Evolutionary conservation across 2,329 filamentous ascomycete genomes (phyloP).

Genomic region (Falciphora oryzae): DNA sequence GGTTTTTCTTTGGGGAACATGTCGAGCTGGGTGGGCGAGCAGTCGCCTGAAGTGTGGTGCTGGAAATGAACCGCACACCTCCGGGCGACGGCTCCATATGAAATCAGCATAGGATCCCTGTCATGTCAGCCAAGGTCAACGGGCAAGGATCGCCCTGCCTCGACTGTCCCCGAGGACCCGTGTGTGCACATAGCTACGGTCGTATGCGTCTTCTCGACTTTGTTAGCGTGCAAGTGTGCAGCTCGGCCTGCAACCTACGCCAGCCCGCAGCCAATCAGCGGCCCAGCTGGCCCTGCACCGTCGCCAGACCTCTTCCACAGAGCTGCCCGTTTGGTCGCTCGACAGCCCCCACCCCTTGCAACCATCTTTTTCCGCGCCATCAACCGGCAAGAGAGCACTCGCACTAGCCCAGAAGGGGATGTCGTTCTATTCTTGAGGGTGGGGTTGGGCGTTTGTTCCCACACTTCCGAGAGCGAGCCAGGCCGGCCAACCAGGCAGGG

Average conservation of each 20-base stretch:
- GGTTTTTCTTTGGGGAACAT: no score
- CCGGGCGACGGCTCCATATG: conserved; percentile 1
- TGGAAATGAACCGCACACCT: conserved; percentile 4
- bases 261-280: neutral
- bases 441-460: conserved; percentile 6
- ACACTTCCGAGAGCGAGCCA: conserved; percentile 3
- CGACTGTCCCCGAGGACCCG: no score
- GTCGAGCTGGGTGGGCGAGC: no score
- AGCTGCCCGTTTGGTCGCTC: conserved; percentile 9
- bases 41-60: conserved; percentile 6
- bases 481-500: neutral
- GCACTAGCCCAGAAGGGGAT: conserved; percentile 3
- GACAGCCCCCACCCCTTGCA: conserved; percentile 6
- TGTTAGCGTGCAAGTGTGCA: neutral
- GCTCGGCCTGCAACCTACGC: neutral
- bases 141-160: no score
- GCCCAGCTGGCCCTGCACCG: neutral
- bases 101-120: neutral
- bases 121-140: neutral
- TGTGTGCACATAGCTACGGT: no score
- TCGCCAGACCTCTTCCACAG: neutral
- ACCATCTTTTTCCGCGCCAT: conserved; percentile 9
- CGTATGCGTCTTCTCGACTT: neutral
- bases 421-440: conserved; percentile 9
- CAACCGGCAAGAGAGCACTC: conserved; percentile 2